Evolutionary conservation across 306 rosid species (phyloP).

Genomic region (Mimosa pudica): DNA sequence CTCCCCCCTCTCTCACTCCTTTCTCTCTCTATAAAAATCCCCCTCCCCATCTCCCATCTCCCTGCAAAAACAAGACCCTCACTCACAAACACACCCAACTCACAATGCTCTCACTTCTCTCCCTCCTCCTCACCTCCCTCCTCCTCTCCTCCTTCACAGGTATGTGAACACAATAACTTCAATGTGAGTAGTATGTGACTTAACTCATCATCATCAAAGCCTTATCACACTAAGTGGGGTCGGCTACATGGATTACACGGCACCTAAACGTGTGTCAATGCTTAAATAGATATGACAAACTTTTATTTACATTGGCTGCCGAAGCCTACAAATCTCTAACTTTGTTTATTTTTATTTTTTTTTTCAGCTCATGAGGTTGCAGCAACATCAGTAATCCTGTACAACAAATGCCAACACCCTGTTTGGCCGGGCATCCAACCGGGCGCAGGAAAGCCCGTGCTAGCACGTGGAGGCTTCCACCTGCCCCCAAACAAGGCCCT

Average conservation of each 20-base stretch:
- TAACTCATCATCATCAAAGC: too few species aligned
- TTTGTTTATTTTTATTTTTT: background rate
- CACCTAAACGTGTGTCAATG: too few species aligned
- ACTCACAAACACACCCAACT: slow-evolving; percentile 37
- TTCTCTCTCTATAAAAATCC: slow-evolving; percentile 34
- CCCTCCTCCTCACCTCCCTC: slow-evolving; percentile 41
- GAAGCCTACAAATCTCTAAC: background rate
- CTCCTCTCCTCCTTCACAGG: slow-evolving; percentile 46
- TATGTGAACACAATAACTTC: background rate
- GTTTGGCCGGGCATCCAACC: slow-evolving; percentile 98
- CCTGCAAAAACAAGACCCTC: background rate
- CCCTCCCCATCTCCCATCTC: background rate
- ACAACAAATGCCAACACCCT: slow-evolving; percentile 82
- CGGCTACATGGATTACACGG: too few species aligned
- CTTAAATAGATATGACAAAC: too few species aligned
- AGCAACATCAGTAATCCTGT: slow-evolving; percentile 50
- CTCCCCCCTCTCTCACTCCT: background rate
- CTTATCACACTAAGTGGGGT: too few species aligned
- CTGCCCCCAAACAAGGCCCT: slow-evolving; percentile 63
- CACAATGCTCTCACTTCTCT: slow-evolving; percentile 32
- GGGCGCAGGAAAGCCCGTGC: slow-evolving; percentile 73
- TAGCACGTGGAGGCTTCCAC: slow-evolving; percentile 86
- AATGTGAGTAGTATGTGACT: too few species aligned
- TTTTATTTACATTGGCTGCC: too few species aligned
- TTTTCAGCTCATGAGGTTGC: slow-evolving; percentile 40